Evolutionary conservation across 371 early-diverging fungal genomes (phyloP), one percentile per base, ranked within the genome.

Genomic region (Mucor velutinosus): DNA sequence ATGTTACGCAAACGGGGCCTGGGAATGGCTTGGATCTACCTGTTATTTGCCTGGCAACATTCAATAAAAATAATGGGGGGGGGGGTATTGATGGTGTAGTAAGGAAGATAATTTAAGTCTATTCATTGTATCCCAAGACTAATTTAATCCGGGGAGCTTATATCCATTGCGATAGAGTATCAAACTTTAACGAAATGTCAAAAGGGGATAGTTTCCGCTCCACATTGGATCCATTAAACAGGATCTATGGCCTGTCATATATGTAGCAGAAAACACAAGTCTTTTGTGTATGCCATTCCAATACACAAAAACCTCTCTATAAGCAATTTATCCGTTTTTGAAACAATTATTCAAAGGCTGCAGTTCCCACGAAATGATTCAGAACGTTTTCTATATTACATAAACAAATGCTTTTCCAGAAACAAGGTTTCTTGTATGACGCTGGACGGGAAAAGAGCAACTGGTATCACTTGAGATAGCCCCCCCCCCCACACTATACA

Each of bases 151-250:
- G 25, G 60, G 43, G 19, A 45, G n/a, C 15, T 41, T 15, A 39
- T 29, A n/a, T 23, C 23, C 33, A 11, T 51, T 51, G 30, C 45
- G 10, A 47, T 41, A 41, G 4, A 41, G 4, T 10, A 47, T 47
- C 47, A 47, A 47, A 47, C 47, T 47, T 47, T 21, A 47, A 47
- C n/a, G 47, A 47, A 62, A 33, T 27, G 12, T 64, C 7, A 32
- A 64, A 64, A 63, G 39, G 39, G 63, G 2, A 62, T 37, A 19
- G 63, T 17, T 62, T 53, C 63, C 63, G 63, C 63, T 47, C 63
- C 63, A 53, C 53, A 62, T 39, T 17, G n/a, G 3, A 61, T n/a
- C 21, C 7, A 47, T 23, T 19, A 21, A 47, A 29, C 25, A 29
- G 29, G 55, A 55, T 55, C 25, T 11, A 25, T 30, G 15, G 15